Evolutionary conservation across 1,139 yeast species (phyloP), one percentile per base, ranked within the genome.

Genomic region (Yamadazyma dendronema): DNA sequence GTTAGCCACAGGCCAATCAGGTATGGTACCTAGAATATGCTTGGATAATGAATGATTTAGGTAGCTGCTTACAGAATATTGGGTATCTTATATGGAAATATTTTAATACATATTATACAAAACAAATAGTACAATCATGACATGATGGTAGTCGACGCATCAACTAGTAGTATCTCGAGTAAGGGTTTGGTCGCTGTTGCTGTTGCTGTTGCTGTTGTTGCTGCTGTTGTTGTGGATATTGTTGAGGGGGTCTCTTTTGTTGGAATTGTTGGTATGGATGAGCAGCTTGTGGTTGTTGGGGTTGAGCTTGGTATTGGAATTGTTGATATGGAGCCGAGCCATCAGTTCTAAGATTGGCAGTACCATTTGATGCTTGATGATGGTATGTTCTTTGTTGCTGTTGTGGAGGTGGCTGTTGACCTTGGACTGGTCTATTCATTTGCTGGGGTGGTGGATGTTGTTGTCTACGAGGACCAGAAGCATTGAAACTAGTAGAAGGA

Each of bases 1-100:
- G n/a, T 10, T 30, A 41, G 31, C 22, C 47, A 24, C 41, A 38
- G 48, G 19, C 38, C 40, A 14, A 29, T 38, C 47, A 16, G 74
- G 75, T 1, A 57, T 67, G 50, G 64, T 65, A 2, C 74, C 74
- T 0, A 51, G 50, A 31, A 45, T 57, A 35, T 67, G 72, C 42
- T 46, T 67, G 23, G 32, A 31, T 29, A 34, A 17, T n/a, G 35
- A 24, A 37, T 41, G 1, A 57, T 52, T 10, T 67, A 81, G 11
- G 65, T 31, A 10, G 15, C 7, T 13, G 17, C 4, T 21, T 31
- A n/a, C n/a, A n/a, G n/a, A n/a, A n/a, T 16, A 31, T 22, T 17
- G 16, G 13, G 15, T 16, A 6, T 16, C 23, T 15, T 28, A 4
- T 16, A 17, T 16, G 17, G 31, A 17, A 14, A 7, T 19, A 19